Conservation (phyloP, 805 yeast species). For the Candida stauntonica region DNA sequence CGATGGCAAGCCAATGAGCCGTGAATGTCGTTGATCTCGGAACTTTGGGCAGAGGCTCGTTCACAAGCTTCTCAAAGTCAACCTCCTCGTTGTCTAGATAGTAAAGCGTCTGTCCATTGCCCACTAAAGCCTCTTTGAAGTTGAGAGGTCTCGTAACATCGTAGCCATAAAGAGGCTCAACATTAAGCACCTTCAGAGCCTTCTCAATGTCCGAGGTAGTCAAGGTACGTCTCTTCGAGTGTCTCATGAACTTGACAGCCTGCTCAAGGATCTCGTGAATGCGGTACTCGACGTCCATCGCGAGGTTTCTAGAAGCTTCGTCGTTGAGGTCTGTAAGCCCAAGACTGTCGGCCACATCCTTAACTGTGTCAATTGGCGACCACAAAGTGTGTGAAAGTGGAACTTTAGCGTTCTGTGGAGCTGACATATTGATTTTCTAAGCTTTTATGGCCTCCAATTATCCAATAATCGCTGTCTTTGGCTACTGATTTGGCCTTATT, state of each 20-base stretch:
- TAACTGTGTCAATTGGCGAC: conserved; percentile 97
- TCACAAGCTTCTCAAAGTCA: conserved; percentile 88
- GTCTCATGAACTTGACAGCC: conserved; percentile 94
- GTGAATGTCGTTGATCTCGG: conserved; percentile 91
- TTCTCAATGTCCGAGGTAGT: conserved; percentile 78
- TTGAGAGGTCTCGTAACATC: conserved; percentile 62
- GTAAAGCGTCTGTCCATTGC: conserved; percentile 90
- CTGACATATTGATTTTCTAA: conserved; percentile 4
- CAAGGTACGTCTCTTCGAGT: conserved; percentile 77
- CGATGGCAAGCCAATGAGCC: conserved; percentile 96
- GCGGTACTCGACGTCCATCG: conserved; percentile 99
- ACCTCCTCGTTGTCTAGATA: conserved; percentile 90
- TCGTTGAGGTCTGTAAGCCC: conserved; percentile 79
- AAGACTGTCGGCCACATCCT: conserved; percentile 89
- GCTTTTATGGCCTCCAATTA: background rate
- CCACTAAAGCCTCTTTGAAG: conserved; percentile 84
- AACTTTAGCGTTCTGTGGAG: conserved; percentile 24
- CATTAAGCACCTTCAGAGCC: conserved; percentile 79
- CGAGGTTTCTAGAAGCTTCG: conserved; percentile 89
- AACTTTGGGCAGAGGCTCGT: conserved; percentile 91
- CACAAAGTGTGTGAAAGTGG: conserved; percentile 86
- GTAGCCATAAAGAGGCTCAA: conserved; percentile 92
- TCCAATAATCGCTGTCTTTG: background rate
- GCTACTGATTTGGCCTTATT: too few species aligned
- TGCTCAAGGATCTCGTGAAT: conserved; percentile 94